phyloP scores from a whole-genome alignment of 202 grass and related monocot species.

The Musa balbisiana region DNA sequence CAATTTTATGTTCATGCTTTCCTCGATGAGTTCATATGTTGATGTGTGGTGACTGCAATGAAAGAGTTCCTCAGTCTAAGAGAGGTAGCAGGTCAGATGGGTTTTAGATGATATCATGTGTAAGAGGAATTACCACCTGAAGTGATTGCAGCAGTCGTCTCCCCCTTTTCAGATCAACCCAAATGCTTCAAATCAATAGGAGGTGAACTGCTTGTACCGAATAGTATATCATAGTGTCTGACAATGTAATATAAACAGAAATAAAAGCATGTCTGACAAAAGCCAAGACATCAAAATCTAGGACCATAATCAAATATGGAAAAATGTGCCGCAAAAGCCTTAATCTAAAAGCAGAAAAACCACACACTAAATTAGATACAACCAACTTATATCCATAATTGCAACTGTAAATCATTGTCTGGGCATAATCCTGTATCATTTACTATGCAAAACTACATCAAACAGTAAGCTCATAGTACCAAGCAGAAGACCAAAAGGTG shows the following conservation, averaged over 20 bases:
- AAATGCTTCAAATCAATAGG: neutral
- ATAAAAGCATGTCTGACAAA: neutral
- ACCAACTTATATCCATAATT: neutral
- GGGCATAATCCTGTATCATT: neutral
- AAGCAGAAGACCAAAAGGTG: neutral
- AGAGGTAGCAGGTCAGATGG: neutral
- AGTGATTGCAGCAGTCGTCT: neutral
- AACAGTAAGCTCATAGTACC: neutral
- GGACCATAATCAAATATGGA: too few relatives aligned
- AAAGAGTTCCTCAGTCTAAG: neutral
- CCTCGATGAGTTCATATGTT: too few relatives aligned
- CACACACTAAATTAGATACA: neutral
- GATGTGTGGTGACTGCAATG: neutral
- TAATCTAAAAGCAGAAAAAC: neutral
- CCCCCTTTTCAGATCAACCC: neutral
- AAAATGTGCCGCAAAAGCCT: too few relatives aligned
- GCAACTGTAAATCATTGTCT: neutral
- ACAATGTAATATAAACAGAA: neutral
- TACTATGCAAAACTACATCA: neutral
- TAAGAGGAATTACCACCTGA: neutral
- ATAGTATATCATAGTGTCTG: neutral
- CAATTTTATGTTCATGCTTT: too few relatives aligned
- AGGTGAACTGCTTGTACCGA: neutral
- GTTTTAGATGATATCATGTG: neutral
- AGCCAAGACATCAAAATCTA: neutral